Percentiles rank a stretch among this genome's conserved stretches.
Conservation (phyloP, 352 stramenopile genomes). For the Phytophthora agathidicida region DNA sequence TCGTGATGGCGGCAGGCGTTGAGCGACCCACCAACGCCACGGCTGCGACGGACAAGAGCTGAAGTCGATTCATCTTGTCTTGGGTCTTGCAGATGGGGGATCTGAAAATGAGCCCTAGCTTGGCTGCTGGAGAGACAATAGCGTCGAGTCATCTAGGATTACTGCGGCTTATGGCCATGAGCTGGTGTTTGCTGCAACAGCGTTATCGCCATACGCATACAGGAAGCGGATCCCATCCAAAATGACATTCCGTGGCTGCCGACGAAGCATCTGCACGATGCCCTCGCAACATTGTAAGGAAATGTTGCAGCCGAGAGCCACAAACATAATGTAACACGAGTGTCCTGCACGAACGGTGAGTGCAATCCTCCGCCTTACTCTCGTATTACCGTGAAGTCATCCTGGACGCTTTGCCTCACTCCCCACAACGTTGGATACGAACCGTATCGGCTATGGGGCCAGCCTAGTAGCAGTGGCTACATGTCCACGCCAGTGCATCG, state of each 20-base stretch:
- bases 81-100: neutral
- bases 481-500: too few species aligned
- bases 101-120: neutral
- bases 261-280: constrained; percentile 1
- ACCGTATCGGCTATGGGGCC: too few species aligned
- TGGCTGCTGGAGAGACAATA: neutral
- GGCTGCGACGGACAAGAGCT: neutral
- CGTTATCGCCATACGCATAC: constrained; percentile 11
- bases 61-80: constrained; percentile 5
- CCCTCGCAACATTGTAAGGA: neutral
- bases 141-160: constrained; percentile 8
- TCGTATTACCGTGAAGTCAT: neutral
- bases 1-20: neutral
- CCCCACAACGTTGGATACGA: too few species aligned
- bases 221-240: constrained; percentile 6
- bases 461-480: too few species aligned
- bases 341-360: too few species aligned
- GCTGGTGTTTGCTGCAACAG: neutral
- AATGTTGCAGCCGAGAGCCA: neutral
- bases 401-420: neutral
- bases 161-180: neutral
- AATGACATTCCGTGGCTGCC: neutral
- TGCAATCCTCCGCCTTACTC: neutral
- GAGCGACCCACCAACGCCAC: constrained; percentile 1
- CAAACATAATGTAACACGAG: too few species aligned